Base-by-base conservation (phyloP, 495 filamentous ascomycete species). In the Daldinia caldariorum region DNA sequence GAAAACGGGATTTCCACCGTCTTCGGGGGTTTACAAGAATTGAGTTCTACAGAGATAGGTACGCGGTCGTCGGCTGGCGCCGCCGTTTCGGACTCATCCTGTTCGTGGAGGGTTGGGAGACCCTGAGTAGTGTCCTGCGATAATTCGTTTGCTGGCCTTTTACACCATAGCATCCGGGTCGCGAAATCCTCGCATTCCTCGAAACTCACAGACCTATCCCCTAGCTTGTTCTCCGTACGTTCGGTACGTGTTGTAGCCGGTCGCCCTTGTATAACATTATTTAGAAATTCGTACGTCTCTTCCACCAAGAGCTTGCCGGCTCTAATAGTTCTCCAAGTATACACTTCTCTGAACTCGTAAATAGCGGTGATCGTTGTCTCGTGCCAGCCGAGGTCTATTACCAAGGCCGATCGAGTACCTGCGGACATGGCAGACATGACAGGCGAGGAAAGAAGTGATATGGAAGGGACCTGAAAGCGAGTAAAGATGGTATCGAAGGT, bases 321-420 rank as follows among this genome's bases (percentile, higher is more conserved):
- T 67, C 95, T 84, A 13, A 91, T 85, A 41, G 86, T 95, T 53
- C 92, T 83, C 63, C 80, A 83, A 34, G 85, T 85, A 26, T 79
- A 75, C 5, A 97, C 85, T 70, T 97, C 92, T 58, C 94, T 86
- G 65, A 94, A 96, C 77, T 99, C 96, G 74, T 92, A 97, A 20
- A 98, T 83, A 2, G 87, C 88, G 0, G 91, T 95, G 13, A 93
- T 85, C 0, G 89, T 86, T 0, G 92, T 94, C 76, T 97, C 96
- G 43, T 86, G 85, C 95, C 95, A 98, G 60, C 94, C 94, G 38
- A 99, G 82, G 75, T 98, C 94, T 9, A 98, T 85, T 3, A 97
- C 87, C 26, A 98, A 77, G 2, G 88, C 91, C 16, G 91, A 89
- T 12, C 95, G 89, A 57, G 94, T 82, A 4, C 95, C 95, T 8